Conservation (phyloP, 805 yeast species). For the Candida maltosa region DNA sequence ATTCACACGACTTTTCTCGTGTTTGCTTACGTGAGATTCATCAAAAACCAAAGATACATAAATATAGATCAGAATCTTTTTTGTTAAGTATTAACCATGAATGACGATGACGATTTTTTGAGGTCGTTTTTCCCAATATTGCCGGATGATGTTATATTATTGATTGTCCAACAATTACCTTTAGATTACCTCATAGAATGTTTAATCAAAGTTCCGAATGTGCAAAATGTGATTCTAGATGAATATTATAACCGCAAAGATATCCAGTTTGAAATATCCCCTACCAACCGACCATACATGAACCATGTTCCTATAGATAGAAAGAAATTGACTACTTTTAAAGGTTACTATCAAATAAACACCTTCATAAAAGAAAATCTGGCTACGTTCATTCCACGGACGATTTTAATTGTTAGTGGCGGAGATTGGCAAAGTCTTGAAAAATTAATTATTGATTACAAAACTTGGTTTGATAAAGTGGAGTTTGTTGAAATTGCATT, state of each 20-base stretch:
- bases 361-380: slow-evolving; percentile 25
- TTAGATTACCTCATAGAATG: slow-evolving; percentile 20
- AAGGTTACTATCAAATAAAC: slow-evolving; percentile 27
- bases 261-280: slow-evolving; percentile 30
- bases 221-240: slow-evolving; percentile 21
- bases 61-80: not conserved
- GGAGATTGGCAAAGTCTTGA: slow-evolving; percentile 27
- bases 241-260: slow-evolving; percentile 25
- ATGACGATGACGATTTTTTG: slow-evolving; percentile 7
- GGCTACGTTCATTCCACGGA: slow-evolving; percentile 25
- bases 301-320: slow-evolving; percentile 3
- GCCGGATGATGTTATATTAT: slow-evolving; percentile 21
- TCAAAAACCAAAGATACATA: not conserved
- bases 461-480: slow-evolving; percentile 13
- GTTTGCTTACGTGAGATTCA: too few species aligned
- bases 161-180: slow-evolving; percentile 16
- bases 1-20: too few species aligned
- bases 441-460: slow-evolving; percentile 18
- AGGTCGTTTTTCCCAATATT: slow-evolving; percentile 12
- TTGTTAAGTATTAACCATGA: too few species aligned
- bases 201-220: slow-evolving; percentile 14
- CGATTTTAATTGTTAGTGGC: slow-evolving; percentile 25
- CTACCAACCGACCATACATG: slow-evolving; percentile 12
- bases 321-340: slow-evolving; percentile 14
- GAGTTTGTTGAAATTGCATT: slow-evolving; percentile 23